Base-by-base conservation (phyloP, 495 filamentous ascomycete species). In the Chaetomium cochliodes region DNA sequence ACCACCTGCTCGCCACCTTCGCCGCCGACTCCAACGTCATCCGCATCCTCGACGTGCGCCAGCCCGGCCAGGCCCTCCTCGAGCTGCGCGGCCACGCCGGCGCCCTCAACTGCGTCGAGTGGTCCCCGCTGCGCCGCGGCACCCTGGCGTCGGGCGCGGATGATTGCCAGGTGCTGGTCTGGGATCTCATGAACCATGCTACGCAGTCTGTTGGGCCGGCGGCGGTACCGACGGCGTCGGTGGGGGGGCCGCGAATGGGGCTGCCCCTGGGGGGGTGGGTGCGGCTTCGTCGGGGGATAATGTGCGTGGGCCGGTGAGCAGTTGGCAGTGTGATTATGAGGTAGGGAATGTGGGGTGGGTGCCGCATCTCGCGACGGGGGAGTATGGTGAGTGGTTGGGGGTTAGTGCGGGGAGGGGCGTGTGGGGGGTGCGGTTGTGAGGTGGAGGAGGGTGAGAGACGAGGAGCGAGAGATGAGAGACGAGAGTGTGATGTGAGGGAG, bases 251-350 rank as follows among this genome's bases (percentile, higher is more conserved):
- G 30, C 30, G 33, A 30, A 30, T 30, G 33, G 33, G 33, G 33
- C 8, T 37, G 33, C 6, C 5, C 7, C 41, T 6, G 28, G 3
- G 50, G 16, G 44, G 49, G 39, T 22, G 16, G 30, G n/a, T 15
- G 75, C 78, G 16, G 77, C 78, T 8, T 74, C 78, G 16, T 76
- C 78, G 7, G 70, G 80, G n/a, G 86, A 86, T 37, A 86, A 85
- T 63, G 78, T 78, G 18, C 76, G 89, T 59, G 88, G 84, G 15
- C 93, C 93, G 0, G 85, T 90, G 5, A 91, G 91, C 6, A 87
- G 84, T 63, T 99, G 96, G 96, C 86, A 90, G 70, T 97, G 94
- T 70, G 94, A 98, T 64, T 96, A 96, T 68, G 94, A 99, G 78
- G 90, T 99, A 26, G 90, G 88, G 12, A 98, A 97, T 75, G 83